Conservation (phyloP, 768 basidiomycete species). For the Tylopilus vinaceipallidus region DNA sequence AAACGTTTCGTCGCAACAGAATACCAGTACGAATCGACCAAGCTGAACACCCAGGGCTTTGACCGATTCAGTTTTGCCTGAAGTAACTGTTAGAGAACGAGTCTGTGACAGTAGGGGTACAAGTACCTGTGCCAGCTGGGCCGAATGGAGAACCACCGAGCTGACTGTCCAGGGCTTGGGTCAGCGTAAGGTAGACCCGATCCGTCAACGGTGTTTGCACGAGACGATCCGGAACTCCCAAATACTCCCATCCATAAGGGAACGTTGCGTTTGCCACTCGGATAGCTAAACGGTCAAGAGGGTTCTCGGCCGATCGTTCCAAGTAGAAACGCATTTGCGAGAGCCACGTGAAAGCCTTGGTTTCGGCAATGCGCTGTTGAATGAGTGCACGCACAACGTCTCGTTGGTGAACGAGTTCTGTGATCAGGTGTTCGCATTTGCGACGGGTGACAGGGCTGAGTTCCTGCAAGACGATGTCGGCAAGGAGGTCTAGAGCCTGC, state of each 20-base stretch:
- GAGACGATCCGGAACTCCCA: slow-evolving; percentile 93
- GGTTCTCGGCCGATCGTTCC: slow-evolving; percentile 64
- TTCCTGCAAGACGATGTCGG: slow-evolving; percentile 92
- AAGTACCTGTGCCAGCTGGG: slow-evolving; percentile 90
- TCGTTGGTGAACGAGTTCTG: slow-evolving; percentile 96
- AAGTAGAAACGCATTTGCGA: slow-evolving; percentile 99
- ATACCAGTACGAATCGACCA: slow-evolving; percentile 99
- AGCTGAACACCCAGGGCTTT: slow-evolving; percentile 97
- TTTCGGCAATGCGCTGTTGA: slow-evolving; percentile 57
- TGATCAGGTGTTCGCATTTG: slow-evolving; percentile 98
- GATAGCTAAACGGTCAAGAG: slow-evolving; percentile 77
- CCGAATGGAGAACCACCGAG: slow-evolving; percentile 98
- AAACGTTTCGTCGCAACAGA: slow-evolving; percentile 99
- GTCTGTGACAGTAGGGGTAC: background rate
- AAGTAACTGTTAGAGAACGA: slow-evolving; percentile 3
- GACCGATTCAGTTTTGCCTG: slow-evolving; percentile 98
- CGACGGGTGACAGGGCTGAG: slow-evolving; percentile 87
- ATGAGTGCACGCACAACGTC: slow-evolving; percentile 87
- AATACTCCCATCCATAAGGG: slow-evolving; percentile 98
- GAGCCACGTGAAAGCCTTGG: slow-evolving; percentile 85
- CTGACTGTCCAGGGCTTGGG: slow-evolving; percentile 92
- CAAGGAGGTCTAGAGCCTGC: slow-evolving; percentile 89
- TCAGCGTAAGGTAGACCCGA: slow-evolving; percentile 92
- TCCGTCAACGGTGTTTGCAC: slow-evolving; percentile 99
- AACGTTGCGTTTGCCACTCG: slow-evolving; percentile 89